Evolutionary conservation across 768 basidiomycete genomes (phyloP), one percentile per base, ranked within the genome.

Genomic region (Coprinopsis strossmayeri): DNA sequence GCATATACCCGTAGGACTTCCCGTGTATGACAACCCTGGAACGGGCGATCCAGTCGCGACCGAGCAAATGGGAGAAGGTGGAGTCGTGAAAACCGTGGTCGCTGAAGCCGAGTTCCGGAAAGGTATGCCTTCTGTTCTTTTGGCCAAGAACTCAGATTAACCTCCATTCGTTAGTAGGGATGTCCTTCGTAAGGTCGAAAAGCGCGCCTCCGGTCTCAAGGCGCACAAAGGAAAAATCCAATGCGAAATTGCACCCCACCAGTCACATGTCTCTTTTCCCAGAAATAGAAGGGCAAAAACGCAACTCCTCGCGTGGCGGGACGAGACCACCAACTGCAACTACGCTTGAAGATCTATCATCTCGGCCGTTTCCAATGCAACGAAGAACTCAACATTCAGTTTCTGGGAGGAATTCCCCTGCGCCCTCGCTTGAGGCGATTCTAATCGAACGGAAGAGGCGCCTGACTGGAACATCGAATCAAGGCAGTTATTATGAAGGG

Each of bases 381-480:
- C 58, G 28, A 46, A 57, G 38, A 34, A 50, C 1, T 15, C 3
- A 32, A 27, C 3, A 15, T 26, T 17, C 15, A 47, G 27, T 46
- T 24, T 62, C 71, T 7, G 67, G 70, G 10, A 67, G 68, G 51
- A 55, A 64, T 5, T 74, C 77, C 4, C 77, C 79, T n/a, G 69
- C 71, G 3, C 72, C 78, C 9, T 74, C 82, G 27, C 69, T 87
- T 13, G 86, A 87, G 58, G 83, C 83, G 1, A 71, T 87, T 37
- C 58, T 86, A 35, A 59, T 84, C 46, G 82, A 85, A 46, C 77
- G 85, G 57, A 84, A 76, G 53, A 77, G 84, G 35, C 75, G 84
- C 41, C 50, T 74, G 24, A 53, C 53, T 30, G 55, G 34, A 45
- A 9, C 23, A 55, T 54, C 53, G 41, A 53, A 27, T 48, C 52